Percentiles rank a stretch among this genome's conserved stretches.
These are phyloP conservation scores for Erodium texanum DNA, from an alignment of 441 rosid species.

Conservation along the genomic window DNA sequence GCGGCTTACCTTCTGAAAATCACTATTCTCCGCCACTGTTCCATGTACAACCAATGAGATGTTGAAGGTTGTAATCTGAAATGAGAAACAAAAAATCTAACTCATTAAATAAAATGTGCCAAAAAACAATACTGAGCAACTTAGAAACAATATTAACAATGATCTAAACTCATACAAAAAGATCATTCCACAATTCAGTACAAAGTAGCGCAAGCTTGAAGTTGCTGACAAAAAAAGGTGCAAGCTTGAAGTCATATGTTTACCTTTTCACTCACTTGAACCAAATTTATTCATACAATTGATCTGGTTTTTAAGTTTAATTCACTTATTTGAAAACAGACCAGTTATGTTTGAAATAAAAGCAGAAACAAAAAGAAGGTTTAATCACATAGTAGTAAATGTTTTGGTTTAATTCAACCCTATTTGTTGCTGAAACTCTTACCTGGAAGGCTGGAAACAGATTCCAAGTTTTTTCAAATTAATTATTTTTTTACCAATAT, in stretches of 20 bases:
- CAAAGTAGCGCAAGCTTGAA: background rate
- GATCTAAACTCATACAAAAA: too few relatives aligned
- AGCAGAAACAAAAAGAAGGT: background rate
- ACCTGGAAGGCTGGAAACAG: background rate
- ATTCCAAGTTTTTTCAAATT: background rate
- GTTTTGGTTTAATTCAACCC: background rate
- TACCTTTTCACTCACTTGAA: background rate
- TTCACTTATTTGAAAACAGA: background rate
- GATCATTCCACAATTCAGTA: too few relatives aligned
- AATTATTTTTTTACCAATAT: background rate
- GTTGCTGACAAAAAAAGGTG: too few relatives aligned
- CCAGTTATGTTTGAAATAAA: background rate
- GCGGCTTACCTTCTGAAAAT: conserved; percentile 29
- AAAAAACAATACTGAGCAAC: background rate
- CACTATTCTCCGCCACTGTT: conserved; percentile 59
- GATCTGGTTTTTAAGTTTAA: background rate
- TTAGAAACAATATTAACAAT: background rate
- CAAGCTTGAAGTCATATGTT: background rate
- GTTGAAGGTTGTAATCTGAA: conserved; percentile 82
- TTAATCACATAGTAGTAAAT: background rate
- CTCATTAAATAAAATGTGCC: background rate
- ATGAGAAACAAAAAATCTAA: conserved; percentile 1
- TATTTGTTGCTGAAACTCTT: background rate
- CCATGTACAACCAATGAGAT: conserved; percentile 83
- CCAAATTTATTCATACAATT: background rate